Conservation (phyloP, 176 grass and related monocot genomes). For the Zizania latifolia region DNA sequence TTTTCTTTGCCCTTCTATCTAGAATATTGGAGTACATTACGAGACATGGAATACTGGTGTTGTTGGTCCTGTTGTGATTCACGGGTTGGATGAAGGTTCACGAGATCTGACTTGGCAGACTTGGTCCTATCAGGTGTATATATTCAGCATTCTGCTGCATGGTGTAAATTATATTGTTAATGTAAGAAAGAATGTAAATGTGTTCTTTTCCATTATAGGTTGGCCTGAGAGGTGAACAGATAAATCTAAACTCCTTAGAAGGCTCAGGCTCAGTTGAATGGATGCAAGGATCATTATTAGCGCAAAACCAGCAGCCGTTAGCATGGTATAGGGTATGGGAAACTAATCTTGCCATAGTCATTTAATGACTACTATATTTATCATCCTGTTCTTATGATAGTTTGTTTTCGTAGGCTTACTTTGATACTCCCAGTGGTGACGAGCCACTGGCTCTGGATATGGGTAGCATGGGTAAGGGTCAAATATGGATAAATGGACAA, state of each 20-base stretch:
- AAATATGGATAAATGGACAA: slow-evolving; percentile 97
- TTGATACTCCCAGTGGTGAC: slow-evolving; percentile 74
- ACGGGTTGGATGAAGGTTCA: slow-evolving; percentile 71
- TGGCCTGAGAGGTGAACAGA: slow-evolving; percentile 95
- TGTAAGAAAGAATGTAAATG: slow-evolving; percentile 12
- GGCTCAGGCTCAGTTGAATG: slow-evolving; percentile 87
- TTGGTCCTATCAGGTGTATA: slow-evolving; percentile 86
- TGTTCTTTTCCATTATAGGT: slow-evolving; percentile 40
- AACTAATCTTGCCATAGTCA: background rate
- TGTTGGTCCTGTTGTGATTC: slow-evolving; percentile 76
- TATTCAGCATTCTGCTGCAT: background rate
- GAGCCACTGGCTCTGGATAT: slow-evolving; percentile 96
- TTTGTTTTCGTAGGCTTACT: slow-evolving; percentile 59
- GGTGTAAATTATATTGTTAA: background rate
- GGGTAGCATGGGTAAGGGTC: slow-evolving; percentile 97
- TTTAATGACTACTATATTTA: background rate
- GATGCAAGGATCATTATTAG: slow-evolving; percentile 75
- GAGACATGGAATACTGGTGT: slow-evolving; percentile 96
- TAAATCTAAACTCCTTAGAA: slow-evolving; percentile 93
- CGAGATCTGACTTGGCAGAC: slow-evolving; percentile 91
- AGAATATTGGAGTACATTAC: slow-evolving; percentile 97
- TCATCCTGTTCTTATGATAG: background rate
- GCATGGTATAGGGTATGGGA: slow-evolving; percentile 89
- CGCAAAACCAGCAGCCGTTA: slow-evolving; percentile 71
- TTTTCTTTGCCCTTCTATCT: slow-evolving; percentile 18